Evolutionary conservation across 1,139 yeast genomes (phyloP), one percentile per base, ranked within the genome.

Genomic region (Candida pseudoviswanathii): DNA sequence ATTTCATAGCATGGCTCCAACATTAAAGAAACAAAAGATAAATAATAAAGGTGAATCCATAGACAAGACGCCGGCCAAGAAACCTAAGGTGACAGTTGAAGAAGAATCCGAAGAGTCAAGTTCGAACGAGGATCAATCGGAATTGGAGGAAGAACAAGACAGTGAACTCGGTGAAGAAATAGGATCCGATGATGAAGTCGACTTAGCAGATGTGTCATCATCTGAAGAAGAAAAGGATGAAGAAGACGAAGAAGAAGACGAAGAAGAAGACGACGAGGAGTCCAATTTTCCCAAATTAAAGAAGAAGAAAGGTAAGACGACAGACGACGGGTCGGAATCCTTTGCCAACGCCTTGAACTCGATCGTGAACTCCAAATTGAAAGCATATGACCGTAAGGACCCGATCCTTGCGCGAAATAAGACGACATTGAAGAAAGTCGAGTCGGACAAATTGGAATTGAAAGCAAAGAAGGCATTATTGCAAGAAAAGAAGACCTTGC

Each of bases 341-440:
- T 92, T 94, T 63, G 89, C 96, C 8, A 78, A 70, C 51, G 98
- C 99, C 1, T 83, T 94, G 64, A 82, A 76, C 54, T 96, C 96
- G 26, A 89, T 94, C 61, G 72, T 94, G 47, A 88, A 88, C 6
- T 89, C 98, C 2, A 86, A 84, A 62, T 76, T 94, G 58, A 94
- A 94, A 65, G 95, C 96, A 0, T 87, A 91, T 60, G 90, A 88
- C 62, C 79, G 97, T 63, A 80, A 80, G 43, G 96, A 91, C 62
- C 99, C 99, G 2, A 90, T 94, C 51, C 77, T 94, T 67, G 92
- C 92, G 11, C 83, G 95, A 71, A 81, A 81, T 47, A 87, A 91
- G 60, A 79, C 80, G 51, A 74, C 84, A 0, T 68, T 89, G 48
- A 86, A 86, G 67, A 85, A 89, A 56, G 77, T 88, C 47, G 97